Base-by-base conservation (phyloP, 352 stramenopile genomes). In the Globisporangium perplexum region DNA sequence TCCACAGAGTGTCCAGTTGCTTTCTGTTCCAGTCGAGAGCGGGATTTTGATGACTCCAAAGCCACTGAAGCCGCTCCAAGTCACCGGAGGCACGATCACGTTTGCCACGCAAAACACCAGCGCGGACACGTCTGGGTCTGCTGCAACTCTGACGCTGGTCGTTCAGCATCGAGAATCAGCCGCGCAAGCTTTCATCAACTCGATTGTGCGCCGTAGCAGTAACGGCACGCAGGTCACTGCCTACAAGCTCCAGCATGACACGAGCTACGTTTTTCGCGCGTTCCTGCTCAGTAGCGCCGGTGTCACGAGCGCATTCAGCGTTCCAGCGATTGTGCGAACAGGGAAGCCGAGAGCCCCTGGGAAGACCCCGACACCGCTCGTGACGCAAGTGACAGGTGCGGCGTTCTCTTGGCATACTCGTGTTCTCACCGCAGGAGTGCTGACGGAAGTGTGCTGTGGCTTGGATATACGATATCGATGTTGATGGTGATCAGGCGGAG, bases 231-330 rank as follows among this genome's bases (percentile, higher is more conserved):
- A 41, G 4, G 52, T 77, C 12, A 65, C 44, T 3, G 54, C 84
- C 4, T 74, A 71, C 56, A 84, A 83, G 41, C 65, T 88, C 1
- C 60, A 47, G 17, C 70, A 84, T 35, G 65, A 73, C 20, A 82
- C 68, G 0, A 26, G 42, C 1, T 88, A 88, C 46, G 46, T 80
- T 8, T 85, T 88, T 36, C 65, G 74, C 15, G 57, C 65, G 1
- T 72, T 64, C 17, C 30, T 68, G 0, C 42, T 73, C 23, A 65
- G 43, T 22, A 28, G 41, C 14, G 38, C n/a, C 24, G 57, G 59
- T 4, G 23, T 47, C 4, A 44, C 54, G 31, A 83, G 66, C 33
- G 55, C 36, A 3, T 75, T 65, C 51, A 74, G 56, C 7, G 1
- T 56, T 33, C 49, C 71, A 0, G 53, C 71, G 15, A 26, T 57